Base-by-base conservation (phyloP, 257 asterid species). In the Solanum chaucha region DNA sequence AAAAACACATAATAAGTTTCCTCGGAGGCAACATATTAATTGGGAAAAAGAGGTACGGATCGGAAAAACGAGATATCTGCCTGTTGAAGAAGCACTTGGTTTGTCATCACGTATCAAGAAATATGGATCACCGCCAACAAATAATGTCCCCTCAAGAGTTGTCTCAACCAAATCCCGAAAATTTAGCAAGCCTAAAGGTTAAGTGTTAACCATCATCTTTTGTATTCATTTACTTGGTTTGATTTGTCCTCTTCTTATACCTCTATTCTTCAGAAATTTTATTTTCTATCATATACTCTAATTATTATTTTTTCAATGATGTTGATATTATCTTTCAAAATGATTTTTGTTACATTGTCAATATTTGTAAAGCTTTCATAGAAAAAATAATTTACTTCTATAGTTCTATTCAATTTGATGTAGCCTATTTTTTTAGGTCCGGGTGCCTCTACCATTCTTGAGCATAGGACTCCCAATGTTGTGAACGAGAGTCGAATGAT, bases 21-120 rank as follows among this genome's bases (percentile, higher is more conserved):
- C 48, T 15, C 68, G 84, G 46, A 89, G 75, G 44, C 80, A 15
- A 19, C 81, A 86, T 83, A 38, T 83, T 82, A 11, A 73, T 46
- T 89, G 92, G 94, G 92, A 89, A 85, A 94, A 90, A 87, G 82
- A 81, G 91, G 92, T 91, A 24, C 67, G 44, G 58, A 88, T 81
- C 20, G 92, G 94, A 75, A 95, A 91, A 89, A 91, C 91, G 10
- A 90, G 88, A 85, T 93, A 88, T 88, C 41, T 94, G 55, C 44
- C 89, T 84, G 88, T 88, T 77, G 85, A 87, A 12, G 96, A 93
- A 87, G 96, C 92, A 35, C 86, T 94, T 46, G 88, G 0, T 91
- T 92, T 95, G 65, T 87, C 92, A 4, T 83, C 92, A 35, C 91
- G 92, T 44, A 88, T 90, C 85, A 86, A 32, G 24, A 85, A 19